Evolutionary conservation across 164 flowering plant genomes (phyloP), one percentile per base, ranked within the genome.

Genomic region (Brasenia schreberi): DNA sequence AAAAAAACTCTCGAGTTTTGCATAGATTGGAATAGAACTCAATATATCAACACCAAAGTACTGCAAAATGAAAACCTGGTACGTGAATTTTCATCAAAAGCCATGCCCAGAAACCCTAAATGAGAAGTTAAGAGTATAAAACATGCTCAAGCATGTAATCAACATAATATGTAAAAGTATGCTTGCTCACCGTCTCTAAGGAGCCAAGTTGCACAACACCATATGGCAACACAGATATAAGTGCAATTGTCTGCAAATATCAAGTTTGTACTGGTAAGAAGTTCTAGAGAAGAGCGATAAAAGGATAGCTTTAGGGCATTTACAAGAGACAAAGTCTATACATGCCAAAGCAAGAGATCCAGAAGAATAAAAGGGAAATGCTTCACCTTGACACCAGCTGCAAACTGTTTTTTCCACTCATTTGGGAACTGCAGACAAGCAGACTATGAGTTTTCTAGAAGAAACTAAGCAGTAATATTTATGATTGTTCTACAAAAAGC

Each of bases 121-220:
- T 5, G 10, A 44, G 5, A 44, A 1, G 5, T 44, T 11, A 6
- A 44, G 43, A 61, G 23, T 9, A 33, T 9, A 43, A 0, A 23
- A 19, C 23, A 49, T 5, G 12, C 18, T 14, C 10, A 14, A 45
- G 49, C 49, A 7, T 18, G 61, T 45, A 49, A 18, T 65, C 33
- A 10, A 43, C 12, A 59, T 59, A 17, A 59, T 17, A 7, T 7
- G 17, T 59, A 59, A 6, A 59, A 17, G 19, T n/a, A 6, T 19
- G 67, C 33, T 63, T 16, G 79, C 87, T 18, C 73, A 92, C 98
- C 88, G 11, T 75, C 73, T 84, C 83, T 64, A 78, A 59, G 58
- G 98, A 89, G 43, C 98, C 98, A 73, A 92, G 87, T 70, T 92
- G 98, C 73, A 92, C 69, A 77, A 92, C 96, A 61, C 96, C 98